These are phyloP conservation scores for Erodium chrysanthum DNA, from an alignment of 441 rosid genomes.

Conservation along the genomic window DNA sequence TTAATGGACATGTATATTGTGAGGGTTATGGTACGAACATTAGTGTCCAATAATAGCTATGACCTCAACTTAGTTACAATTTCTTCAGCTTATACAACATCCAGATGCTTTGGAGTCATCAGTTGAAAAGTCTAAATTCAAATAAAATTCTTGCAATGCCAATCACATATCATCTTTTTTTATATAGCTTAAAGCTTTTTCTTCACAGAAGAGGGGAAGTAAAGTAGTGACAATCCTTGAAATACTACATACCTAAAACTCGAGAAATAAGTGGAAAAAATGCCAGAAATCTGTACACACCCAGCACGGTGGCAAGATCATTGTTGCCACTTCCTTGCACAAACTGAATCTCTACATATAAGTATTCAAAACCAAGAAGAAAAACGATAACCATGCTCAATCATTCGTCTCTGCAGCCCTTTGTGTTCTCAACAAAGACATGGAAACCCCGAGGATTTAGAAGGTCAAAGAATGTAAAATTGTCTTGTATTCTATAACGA, in stretches of 20 bases:
- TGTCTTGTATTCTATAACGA: no score
- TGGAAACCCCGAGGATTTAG: constrained; percentile 2
- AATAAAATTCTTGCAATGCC: not conserved
- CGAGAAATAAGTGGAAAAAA: not conserved
- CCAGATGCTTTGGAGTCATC: no score
- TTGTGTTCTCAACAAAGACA: no score
- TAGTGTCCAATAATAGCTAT: no score
- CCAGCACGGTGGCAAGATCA: not conserved
- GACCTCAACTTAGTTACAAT: no score
- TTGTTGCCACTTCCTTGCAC: not conserved
- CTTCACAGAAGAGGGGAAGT: not conserved
- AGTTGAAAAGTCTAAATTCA: no score
- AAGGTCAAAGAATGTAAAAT: constrained; percentile 19
- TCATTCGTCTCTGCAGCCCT: not conserved
- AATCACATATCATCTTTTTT: not conserved
- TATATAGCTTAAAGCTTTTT: no score
- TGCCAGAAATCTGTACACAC: not conserved
- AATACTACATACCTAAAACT: not conserved
- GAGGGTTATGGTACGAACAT: no score
- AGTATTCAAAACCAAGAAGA: not conserved
- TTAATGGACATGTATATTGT: no score
- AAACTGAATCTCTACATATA: not conserved
- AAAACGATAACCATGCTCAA: not conserved
- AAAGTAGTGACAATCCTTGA: not conserved
- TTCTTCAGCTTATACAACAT: no score